phyloP scores from a whole-genome alignment of 2,329 filamentous ascomycete genomes.

The Kalmusia sp. region DNA sequence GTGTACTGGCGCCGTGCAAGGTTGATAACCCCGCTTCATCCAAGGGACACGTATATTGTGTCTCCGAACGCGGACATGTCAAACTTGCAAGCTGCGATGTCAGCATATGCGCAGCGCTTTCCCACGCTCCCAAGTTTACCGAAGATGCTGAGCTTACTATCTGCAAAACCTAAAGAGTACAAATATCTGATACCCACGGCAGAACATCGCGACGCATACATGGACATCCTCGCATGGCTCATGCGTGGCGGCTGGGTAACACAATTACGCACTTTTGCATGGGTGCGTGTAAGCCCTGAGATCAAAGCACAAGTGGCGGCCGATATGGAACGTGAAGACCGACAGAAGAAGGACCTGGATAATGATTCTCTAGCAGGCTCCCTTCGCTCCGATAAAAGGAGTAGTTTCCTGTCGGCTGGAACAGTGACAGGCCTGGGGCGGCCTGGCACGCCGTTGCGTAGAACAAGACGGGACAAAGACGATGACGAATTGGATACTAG shows the following conservation, averaged over 20 bases:
- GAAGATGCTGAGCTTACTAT: slow-evolving; percentile 86
- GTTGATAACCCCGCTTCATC: slow-evolving; percentile 88
- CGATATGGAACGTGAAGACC: slow-evolving; percentile 62
- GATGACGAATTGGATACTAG: slow-evolving; percentile 33
- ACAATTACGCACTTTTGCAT: slow-evolving; percentile 89
- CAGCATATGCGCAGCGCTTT: slow-evolving; percentile 78
- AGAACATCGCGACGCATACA: slow-evolving; percentile 84
- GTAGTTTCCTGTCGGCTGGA: slow-evolving; percentile 34
- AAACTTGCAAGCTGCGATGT: slow-evolving; percentile 71
- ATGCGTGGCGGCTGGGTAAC: slow-evolving; percentile 93
- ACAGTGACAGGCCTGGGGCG: slow-evolving; percentile 17
- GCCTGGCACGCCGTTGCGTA: slow-evolving; percentile 39
- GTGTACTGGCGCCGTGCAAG: slow-evolving; percentile 96
- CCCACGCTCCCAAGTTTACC: slow-evolving; percentile 82
- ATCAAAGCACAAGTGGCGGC: slow-evolving; percentile 82
- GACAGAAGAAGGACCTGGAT: slow-evolving; percentile 40
- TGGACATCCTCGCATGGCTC: slow-evolving; percentile 92
- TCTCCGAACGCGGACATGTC: slow-evolving; percentile 86
- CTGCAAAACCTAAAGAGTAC: slow-evolving; percentile 80
- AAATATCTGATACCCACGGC: slow-evolving; percentile 85
- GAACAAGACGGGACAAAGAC: slow-evolving; percentile 7
- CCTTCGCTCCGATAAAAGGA: slow-evolving; percentile 39
- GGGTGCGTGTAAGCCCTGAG: slow-evolving; percentile 82
- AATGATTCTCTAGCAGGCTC: slow-evolving; percentile 36
- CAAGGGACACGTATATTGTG: slow-evolving; percentile 87